Conservation (phyloP, 345 rosid species). For the Camelina laxa region DNA sequence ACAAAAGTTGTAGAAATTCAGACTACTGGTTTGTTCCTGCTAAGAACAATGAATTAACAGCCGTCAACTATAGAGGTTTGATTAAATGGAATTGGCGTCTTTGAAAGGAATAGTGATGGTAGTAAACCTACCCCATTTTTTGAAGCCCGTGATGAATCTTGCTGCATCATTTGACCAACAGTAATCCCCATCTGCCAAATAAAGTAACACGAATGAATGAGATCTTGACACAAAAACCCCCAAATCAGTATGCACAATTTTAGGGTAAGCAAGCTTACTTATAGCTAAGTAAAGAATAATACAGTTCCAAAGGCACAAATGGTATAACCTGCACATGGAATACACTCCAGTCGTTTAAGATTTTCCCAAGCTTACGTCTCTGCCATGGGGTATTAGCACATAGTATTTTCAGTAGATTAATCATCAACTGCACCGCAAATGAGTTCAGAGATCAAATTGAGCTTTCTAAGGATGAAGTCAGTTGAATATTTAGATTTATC, state of each 20-base stretch:
- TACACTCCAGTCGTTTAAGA: constrained; percentile 94
- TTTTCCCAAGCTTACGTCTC: constrained; percentile 98
- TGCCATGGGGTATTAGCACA: constrained; percentile 99
- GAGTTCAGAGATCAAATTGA: constrained; percentile 40
- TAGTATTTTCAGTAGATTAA: constrained; percentile 87
- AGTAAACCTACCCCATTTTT: constrained; percentile 64
- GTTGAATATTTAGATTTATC: neutral
- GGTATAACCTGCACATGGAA: constrained; percentile 72
- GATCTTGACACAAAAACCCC: constrained; percentile 27
- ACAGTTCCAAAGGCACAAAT: constrained; percentile 2
- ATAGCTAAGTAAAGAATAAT: constrained; percentile 5
- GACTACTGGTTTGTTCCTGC: constrained; percentile 18
- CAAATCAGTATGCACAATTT: constrained; percentile 16
- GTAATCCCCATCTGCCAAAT: constrained; percentile 75
- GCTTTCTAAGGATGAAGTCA: constrained; percentile 16
- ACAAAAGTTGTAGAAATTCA: constrained; percentile 8
- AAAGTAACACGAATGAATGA: constrained; percentile 22
- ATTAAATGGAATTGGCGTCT: constrained; percentile 27
- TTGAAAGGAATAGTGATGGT: constrained; percentile 31
- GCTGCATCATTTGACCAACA: constrained; percentile 66
- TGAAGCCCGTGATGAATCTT: constrained; percentile 53
- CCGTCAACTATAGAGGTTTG: constrained; percentile 12
- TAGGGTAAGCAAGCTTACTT: constrained; percentile 17
- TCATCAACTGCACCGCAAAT: constrained; percentile 72
- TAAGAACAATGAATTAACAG: constrained; percentile 6